Base-by-base conservation (phyloP, 2,329 filamentous ascomycete genomes). In the Alternaria angustiovoidea region DNA sequence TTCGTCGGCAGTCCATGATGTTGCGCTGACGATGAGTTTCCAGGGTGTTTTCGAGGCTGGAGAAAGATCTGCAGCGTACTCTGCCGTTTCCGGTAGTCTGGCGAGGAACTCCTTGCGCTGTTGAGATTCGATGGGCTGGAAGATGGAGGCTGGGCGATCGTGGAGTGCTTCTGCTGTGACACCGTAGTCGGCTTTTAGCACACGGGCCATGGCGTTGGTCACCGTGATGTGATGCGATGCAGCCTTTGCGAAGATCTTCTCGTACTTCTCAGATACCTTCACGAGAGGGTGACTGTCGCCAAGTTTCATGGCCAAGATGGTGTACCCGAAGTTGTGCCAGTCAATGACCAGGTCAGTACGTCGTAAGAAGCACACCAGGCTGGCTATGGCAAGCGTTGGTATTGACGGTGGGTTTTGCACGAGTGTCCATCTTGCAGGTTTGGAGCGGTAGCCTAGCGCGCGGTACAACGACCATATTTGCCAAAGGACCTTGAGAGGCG, bases 241-340 rank as follows among this genome's bases (percentile, higher is more conserved):
- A 55, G 84, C 82, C 30, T 86, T 86, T 49, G 91, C 90, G 41
- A 96, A 87, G 14, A 85, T 76, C 38, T 83, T 86, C 79, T 99
- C 95, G 74, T 97, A 97, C 73, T 84, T 84, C 64, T 88, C 88
- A 24, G 94, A 91, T 8, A 96, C 75, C 28, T 81, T 84, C 8
- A 97, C 93, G n/a, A 97, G 85, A 0, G 90, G 90, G 73, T 96
- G 92, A 6, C 75, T 78, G 2, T 80, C 65, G 0, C 88, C 87
- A 1, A 91, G 81, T 63, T 89, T 89, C 49, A 90, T 78, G 2
- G 86, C 91, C 4, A 99, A 87, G 69, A 99, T 96, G 8, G 93
- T 94, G 84, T 94, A 97, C 68, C 94, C 95, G 79, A 97, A 98
- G 80, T 99, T 99, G 82, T 99, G 95, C 95, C 95, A 99, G 82